Conservation (phyloP, 768 basidiomycete genomes). For the Suillus subaureus region DNA sequence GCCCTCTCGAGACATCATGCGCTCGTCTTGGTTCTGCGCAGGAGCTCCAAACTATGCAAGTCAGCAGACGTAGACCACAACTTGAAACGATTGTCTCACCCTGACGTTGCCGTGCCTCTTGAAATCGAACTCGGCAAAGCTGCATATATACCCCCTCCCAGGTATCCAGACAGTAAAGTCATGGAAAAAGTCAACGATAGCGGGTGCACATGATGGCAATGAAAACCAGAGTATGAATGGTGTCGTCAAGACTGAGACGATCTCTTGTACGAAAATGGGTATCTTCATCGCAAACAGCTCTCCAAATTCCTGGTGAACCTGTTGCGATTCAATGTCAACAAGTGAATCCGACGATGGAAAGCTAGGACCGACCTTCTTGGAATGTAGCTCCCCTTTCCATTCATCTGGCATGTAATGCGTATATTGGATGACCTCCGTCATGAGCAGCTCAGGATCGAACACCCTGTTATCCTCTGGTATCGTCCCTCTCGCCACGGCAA, state of each 20-base stretch:
- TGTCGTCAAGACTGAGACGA: constrained; percentile 89
- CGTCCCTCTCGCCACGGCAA: constrained; percentile 93
- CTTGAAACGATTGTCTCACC: constrained; percentile 40
- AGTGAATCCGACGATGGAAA: constrained; percentile 11
- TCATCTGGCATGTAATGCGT: constrained; percentile 96
- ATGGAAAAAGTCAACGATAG: constrained; percentile 96
- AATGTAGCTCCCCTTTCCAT: constrained; percentile 89
- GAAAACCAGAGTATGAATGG: constrained; percentile 95
- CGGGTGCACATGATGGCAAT: constrained; percentile 84
- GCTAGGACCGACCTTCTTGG: constrained; percentile 63
- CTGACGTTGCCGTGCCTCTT: constrained; percentile 92
- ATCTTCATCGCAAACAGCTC: constrained; percentile 94
- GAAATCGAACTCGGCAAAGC: constrained; percentile 98
- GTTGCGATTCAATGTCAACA: not conserved
- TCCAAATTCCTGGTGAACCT: constrained; percentile 92
- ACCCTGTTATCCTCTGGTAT: constrained; percentile 92
- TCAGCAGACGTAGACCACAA: constrained; percentile 2
- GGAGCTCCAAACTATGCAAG: constrained; percentile 80
- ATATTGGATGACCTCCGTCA: constrained; percentile 90
- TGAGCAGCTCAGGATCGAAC: constrained; percentile 90
- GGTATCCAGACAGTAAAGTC: constrained; percentile 98
- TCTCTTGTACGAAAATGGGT: constrained; percentile 82
- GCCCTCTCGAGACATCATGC: constrained; percentile 84
- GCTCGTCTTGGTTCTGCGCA: constrained; percentile 62
- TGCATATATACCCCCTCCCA: constrained; percentile 94